phyloP scores from a whole-genome alignment of 176 grass and related monocot genomes.

The Lolium perenne region DNA sequence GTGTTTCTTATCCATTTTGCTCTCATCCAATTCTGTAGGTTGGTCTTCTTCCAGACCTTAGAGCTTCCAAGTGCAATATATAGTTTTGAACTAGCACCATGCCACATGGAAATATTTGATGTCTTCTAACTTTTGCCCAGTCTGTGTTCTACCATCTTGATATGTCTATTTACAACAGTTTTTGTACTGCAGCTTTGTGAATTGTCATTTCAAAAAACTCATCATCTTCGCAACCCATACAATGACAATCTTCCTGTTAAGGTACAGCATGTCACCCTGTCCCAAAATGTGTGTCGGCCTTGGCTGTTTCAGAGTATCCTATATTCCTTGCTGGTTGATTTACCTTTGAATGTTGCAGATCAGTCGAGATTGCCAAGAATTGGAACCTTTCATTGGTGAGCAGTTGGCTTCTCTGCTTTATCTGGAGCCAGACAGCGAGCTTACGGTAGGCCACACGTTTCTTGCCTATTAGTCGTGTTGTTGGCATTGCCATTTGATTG shows the following conservation, averaged over 20 bases:
- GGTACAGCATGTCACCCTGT: constrained; percentile 54
- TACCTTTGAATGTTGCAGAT: constrained; percentile 67
- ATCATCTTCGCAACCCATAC: constrained; percentile 97
- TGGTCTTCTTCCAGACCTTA: neutral
- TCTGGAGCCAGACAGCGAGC: constrained; percentile 90
- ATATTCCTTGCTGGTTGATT: neutral
- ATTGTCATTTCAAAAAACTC: constrained; percentile 97
- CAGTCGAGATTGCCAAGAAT: constrained; percentile 96
- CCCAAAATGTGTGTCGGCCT: neutral
- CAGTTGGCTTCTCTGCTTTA: constrained; percentile 95
- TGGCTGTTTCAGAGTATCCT: constrained; percentile 15
- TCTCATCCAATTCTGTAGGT: neutral
- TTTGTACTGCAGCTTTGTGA: constrained; percentile 89
- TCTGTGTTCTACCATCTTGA: constrained; percentile 29
- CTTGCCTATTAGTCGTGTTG: constrained; percentile 34
- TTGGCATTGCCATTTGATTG: constrained; percentile 1
- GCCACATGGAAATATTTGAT: constrained; percentile 14
- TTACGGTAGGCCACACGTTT: constrained; percentile 73
- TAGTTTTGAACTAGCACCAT: constrained; percentile 7
- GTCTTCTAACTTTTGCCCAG: neutral
- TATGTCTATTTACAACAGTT: constrained; percentile 46
- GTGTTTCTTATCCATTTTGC: constrained; percentile 10
- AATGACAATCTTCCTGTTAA: constrained; percentile 99
- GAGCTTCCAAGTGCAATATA: constrained; percentile 22
- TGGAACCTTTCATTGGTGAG: constrained; percentile 94